phyloP scores from a whole-genome alignment of 1,139 yeast genomes.

The Pneumocystis canis region DNA sequence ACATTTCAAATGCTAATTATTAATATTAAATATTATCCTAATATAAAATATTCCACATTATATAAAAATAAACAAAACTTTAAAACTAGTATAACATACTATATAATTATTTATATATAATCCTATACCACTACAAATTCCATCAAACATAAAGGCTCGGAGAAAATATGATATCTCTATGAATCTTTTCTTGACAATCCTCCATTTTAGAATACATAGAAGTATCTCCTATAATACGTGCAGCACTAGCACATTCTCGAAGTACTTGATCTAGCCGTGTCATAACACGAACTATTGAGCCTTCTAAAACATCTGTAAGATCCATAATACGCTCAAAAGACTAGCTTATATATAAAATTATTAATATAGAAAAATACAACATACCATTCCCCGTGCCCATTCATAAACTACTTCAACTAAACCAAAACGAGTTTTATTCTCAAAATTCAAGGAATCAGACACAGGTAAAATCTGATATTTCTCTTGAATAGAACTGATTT shows the following conservation, averaged over 20 bases:
- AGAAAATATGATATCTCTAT: constrained; percentile 93
- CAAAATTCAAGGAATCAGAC: constrained; percentile 24
- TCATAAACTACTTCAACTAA: constrained; percentile 88
- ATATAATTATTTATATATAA: not conserved
- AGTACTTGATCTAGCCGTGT: constrained; percentile 89
- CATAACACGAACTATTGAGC: constrained; percentile 93
- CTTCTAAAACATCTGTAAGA: constrained; percentile 82
- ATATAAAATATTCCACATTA: not conserved
- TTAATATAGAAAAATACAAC: not conserved
- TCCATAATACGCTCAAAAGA: constrained; percentile 82
- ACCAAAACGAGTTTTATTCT: constrained; percentile 76
- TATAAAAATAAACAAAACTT: not conserved
- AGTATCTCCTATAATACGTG: constrained; percentile 87
- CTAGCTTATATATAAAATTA: not conserved
- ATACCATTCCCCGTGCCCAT: constrained; percentile 81
- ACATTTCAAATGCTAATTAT: not conserved
- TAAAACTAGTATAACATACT: constrained; percentile 1
- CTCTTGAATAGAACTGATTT: constrained; percentile 46
- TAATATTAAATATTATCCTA: not conserved
- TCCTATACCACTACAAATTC: not conserved
- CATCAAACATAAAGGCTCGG: constrained; percentile 71
- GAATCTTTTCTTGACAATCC: constrained; percentile 84
- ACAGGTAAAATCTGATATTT: constrained; percentile 41
- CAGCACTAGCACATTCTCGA: constrained; percentile 86
- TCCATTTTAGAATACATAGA: constrained; percentile 75